Evolutionary conservation across 2,329 filamentous ascomycete genomes (phyloP).

Genomic region (Rhynchosporium secalis): DNA sequence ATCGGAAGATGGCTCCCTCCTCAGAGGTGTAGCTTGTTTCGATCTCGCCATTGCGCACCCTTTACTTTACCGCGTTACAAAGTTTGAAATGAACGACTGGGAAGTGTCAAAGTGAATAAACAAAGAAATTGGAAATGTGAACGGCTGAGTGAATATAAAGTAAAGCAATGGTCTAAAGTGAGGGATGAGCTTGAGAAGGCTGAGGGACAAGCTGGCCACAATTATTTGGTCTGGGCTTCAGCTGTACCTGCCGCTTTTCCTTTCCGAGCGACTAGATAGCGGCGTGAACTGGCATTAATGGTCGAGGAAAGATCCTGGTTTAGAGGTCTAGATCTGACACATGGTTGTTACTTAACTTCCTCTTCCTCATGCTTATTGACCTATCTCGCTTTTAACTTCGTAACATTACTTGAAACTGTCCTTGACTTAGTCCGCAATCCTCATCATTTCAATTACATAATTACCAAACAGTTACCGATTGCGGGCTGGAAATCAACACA

Average conservation of each 20-base stretch:
- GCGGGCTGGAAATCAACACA: background rate
- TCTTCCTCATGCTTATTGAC: background rate
- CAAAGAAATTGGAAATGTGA: background rate
- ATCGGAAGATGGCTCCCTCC: constrained; percentile 67
- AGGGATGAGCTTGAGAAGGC: constrained; percentile 10
- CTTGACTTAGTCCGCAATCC: constrained; percentile 18
- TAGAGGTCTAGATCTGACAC: constrained; percentile 12
- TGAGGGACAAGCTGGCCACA: constrained; percentile 23
- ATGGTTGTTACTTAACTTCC: constrained; percentile 4
- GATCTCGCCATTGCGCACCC: constrained; percentile 63
- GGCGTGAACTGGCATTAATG: constrained; percentile 2
- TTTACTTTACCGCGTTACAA: background rate
- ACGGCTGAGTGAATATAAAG: background rate
- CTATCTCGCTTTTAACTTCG: background rate
- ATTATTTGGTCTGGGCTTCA: constrained; percentile 12
- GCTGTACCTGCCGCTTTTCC: constrained; percentile 16
- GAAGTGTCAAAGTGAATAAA: background rate
- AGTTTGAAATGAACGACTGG: background rate
- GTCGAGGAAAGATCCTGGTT: background rate
- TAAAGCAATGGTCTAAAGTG: background rate
- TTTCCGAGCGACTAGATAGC: constrained; percentile 4
- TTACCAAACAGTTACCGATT: constrained; percentile 4
- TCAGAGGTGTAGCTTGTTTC: constrained; percentile 66
- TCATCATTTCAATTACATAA: background rate
- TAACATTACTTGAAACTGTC: background rate